Conservation (phyloP, 306 rosid species). For the Cucumis sativus region DNA sequence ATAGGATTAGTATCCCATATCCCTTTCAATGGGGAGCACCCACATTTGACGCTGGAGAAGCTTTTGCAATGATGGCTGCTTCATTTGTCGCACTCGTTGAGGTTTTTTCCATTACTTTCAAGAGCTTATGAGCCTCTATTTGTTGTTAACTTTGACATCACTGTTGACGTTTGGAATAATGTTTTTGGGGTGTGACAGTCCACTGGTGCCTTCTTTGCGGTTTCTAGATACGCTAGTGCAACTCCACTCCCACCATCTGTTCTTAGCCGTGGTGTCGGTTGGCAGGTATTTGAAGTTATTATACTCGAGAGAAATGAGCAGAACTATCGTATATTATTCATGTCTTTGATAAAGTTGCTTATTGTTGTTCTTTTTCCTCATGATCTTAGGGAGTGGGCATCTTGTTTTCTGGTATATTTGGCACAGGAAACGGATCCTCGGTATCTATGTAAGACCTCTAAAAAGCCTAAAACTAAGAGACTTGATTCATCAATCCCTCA, state of each 20-base stretch:
- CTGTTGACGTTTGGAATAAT: neutral
- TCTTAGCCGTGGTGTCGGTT: conserved; percentile 93
- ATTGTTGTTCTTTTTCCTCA: neutral
- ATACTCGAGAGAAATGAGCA: neutral
- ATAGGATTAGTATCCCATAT: conserved; percentile 89
- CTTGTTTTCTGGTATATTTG: conserved; percentile 78
- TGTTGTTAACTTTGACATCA: neutral
- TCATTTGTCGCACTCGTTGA: conserved; percentile 87
- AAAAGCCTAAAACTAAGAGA: neutral
- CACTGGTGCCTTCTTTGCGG: conserved; percentile 76
- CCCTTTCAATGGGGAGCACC: conserved; percentile 99
- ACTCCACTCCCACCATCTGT: conserved; percentile 84
- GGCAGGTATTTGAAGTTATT: conserved; percentile 54
- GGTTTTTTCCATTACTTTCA: conserved; percentile 23
- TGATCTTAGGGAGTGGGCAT: conserved; percentile 73
- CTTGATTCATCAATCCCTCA: neutral
- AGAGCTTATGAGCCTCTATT: neutral
- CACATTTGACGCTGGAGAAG: conserved; percentile 90
- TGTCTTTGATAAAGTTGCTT: neutral
- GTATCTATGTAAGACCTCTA: conserved; percentile 67
- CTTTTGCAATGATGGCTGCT: conserved; percentile 98
- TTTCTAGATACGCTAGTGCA: conserved; percentile 84
- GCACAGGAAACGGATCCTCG: conserved; percentile 85
- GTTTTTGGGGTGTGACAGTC: conserved; percentile 41
- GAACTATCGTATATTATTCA: neutral